Percentiles rank a stretch among this genome's conserved stretches.
phyloP scores from a whole-genome alignment of 2,329 filamentous ascomycete genomes.

The Penicillium sp. region DNA sequence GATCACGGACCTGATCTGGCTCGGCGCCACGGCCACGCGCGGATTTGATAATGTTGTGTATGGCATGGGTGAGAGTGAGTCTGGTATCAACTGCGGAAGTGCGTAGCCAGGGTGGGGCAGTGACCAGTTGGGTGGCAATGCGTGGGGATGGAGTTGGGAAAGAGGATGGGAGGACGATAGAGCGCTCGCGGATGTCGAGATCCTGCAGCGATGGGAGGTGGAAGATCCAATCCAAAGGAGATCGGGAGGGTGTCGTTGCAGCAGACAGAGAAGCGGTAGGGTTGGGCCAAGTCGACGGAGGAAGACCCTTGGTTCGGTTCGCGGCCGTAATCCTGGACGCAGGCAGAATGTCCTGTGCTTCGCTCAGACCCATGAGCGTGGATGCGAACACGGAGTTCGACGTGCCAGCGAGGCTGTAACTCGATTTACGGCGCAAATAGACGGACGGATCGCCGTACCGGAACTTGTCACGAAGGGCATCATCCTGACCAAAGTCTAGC shows the following conservation, averaged over 20 bases:
- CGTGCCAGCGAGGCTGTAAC: constrained; percentile 55
- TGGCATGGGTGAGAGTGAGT: constrained; percentile 56
- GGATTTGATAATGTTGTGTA: constrained; percentile 31
- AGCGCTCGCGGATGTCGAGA: constrained; percentile 61
- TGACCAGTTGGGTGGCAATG: constrained; percentile 36
- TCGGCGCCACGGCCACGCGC: constrained; percentile 29
- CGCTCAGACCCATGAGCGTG: constrained; percentile 67
- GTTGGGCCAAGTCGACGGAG: constrained; percentile 21
- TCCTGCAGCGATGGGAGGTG: constrained; percentile 50
- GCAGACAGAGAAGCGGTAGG: constrained; percentile 18
- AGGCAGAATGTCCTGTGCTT: constrained; percentile 45
- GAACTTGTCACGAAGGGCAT: constrained; percentile 60
- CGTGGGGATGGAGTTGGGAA: constrained; percentile 28
- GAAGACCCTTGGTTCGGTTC: constrained; percentile 23
- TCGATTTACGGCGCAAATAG: constrained; percentile 64
- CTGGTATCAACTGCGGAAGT: constrained; percentile 64
- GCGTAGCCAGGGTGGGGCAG: constrained; percentile 47
- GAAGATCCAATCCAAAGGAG: constrained; percentile 70
- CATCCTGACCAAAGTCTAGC: constrained; percentile 63
- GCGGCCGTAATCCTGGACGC: constrained; percentile 21
- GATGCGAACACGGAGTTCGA: constrained; percentile 58
- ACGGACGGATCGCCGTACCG: constrained; percentile 61
- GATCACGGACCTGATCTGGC: constrained; percentile 48
- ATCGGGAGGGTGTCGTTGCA: constrained; percentile 30
- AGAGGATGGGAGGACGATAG: constrained; percentile 51